A percentile compares a stretch with the other conserved stretches of the same genome.
Evolutionary conservation across 345 rosid species (phyloP).

Genomic region (Citrus reticulata): DNA sequence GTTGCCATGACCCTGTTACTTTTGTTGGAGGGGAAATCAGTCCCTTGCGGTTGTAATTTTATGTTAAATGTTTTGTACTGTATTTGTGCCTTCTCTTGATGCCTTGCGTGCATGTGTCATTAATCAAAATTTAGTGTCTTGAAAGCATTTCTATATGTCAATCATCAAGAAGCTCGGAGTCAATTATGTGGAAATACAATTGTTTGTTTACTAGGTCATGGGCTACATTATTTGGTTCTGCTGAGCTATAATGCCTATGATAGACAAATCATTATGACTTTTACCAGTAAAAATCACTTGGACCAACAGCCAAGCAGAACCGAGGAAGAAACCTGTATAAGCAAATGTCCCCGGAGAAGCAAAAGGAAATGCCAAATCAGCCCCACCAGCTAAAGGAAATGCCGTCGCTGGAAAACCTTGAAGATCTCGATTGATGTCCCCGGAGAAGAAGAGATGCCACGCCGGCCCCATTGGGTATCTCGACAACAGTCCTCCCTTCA

Average conservation of each 20-base stretch:
- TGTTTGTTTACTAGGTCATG: slow-evolving; percentile 16
- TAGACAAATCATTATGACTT: not conserved
- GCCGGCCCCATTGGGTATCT: not conserved
- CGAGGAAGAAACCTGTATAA: slow-evolving; percentile 23
- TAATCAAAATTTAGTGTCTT: not conserved
- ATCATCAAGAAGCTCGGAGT: slow-evolving; percentile 25
- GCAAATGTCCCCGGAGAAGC: slow-evolving; percentile 16
- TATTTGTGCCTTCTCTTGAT: not conserved
- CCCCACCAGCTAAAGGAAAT: slow-evolving; percentile 43
- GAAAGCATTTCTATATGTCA: too few relatives aligned
- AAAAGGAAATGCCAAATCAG: slow-evolving; percentile 28
- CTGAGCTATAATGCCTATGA: slow-evolving; percentile 32
- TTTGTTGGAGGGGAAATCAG: slow-evolving; percentile 11
- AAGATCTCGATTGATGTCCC: slow-evolving; percentile 34
- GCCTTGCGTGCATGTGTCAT: not conserved
- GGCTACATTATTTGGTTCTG: slow-evolving; percentile 32
- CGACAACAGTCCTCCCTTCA: slow-evolving; percentile 2
- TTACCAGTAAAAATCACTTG: not conserved
- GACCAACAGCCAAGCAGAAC: slow-evolving; percentile 45
- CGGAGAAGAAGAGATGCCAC: slow-evolving; percentile 31
- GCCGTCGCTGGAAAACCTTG: slow-evolving; percentile 49
- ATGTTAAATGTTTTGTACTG: not conserved
- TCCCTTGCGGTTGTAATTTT: slow-evolving; percentile 7
- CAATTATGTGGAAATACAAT: slow-evolving; percentile 27
- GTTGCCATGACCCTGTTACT: not conserved